These are phyloP conservation scores for Venturia pyrina DNA, from an alignment of 2,329 filamentous ascomycete species.

Conservation along the genomic window DNA sequence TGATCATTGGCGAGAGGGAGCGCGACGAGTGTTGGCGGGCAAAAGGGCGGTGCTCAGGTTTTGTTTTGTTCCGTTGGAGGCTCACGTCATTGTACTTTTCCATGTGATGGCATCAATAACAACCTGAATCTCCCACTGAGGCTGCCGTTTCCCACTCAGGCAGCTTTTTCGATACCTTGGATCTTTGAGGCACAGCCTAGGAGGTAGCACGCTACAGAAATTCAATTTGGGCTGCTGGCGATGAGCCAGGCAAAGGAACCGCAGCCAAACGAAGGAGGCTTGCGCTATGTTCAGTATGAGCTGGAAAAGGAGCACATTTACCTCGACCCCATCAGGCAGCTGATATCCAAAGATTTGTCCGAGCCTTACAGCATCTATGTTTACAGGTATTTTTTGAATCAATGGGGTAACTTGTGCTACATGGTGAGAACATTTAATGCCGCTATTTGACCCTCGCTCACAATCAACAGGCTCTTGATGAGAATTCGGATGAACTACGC, in stretches of 20 bases:
- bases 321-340: conserved; percentile 75
- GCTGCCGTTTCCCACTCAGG: too few species aligned
- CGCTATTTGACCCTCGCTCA: neutral
- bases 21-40: neutral
- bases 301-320: conserved; percentile 51
- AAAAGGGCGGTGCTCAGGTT: too few species aligned
- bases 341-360: conserved; percentile 93
- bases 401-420: conserved; percentile 97
- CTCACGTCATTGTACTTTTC: neutral
- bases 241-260: conserved; percentile 2
- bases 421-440: conserved; percentile 48
- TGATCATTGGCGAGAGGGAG: neutral
- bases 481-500: conserved; percentile 54
- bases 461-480: conserved; percentile 38
- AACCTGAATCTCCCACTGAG: neutral
- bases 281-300: conserved; percentile 51
- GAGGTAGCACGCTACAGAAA: neutral
- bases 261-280: neutral
- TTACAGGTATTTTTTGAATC: conserved; percentile 93
- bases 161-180: neutral
- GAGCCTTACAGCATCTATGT: conserved; percentile 99
- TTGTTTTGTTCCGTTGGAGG: neutral
- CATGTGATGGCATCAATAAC: neutral
- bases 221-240: neutral
- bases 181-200: neutral